Evolutionary conservation across 2,329 filamentous ascomycete species (phyloP), one percentile per base, ranked within the genome.

Genomic region (Fusarium penzigii): DNA sequence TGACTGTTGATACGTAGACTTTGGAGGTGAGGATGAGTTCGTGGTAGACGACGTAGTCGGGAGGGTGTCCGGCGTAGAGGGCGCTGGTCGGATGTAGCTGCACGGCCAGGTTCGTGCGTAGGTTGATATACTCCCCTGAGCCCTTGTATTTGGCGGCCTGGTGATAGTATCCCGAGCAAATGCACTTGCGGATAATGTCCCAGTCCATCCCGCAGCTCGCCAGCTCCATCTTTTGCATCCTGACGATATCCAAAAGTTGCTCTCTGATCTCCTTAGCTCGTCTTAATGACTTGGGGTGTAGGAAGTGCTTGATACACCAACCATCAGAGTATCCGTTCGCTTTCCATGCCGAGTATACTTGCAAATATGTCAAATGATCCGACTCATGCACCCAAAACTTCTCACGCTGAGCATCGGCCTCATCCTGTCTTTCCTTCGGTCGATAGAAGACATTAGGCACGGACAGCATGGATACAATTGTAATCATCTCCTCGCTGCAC

Each of bases 381-480:
- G 92, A 97, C 72, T 99, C 94, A 29, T 94, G 92, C 8, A 99
- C 94, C 75, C 96, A 97, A 73, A 99, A 99, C 71, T 97, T 97
- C 70, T 99, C 94, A 29, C 93, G 86, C 34, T 94, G 92, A 1
- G 92, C 87, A 66, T 99, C 94, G 6, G 93, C 94, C 75, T 99
- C 94, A 68, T 99, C 94, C 65, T 96, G 89, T 1, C 94, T 88
- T 72, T 99, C 95, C 69, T 96, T 97, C 3, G 94, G 94, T 7
- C 95, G 85, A 75, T 97, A 97, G 74, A 97, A 99, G 29, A 97
- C 94, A 57, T 88, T 95, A 10, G 94, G 94, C 0, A 99, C 94
- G 1, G 91, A 96, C 9, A 99, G 82, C 94, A 99, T 97, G 20
- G 92, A 93, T 17, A 99, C 94, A 44, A 99, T 97, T 0, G 92